Conservation (phyloP, 495 filamentous ascomycete species). For the Saxophila tyrrhenica region DNA sequence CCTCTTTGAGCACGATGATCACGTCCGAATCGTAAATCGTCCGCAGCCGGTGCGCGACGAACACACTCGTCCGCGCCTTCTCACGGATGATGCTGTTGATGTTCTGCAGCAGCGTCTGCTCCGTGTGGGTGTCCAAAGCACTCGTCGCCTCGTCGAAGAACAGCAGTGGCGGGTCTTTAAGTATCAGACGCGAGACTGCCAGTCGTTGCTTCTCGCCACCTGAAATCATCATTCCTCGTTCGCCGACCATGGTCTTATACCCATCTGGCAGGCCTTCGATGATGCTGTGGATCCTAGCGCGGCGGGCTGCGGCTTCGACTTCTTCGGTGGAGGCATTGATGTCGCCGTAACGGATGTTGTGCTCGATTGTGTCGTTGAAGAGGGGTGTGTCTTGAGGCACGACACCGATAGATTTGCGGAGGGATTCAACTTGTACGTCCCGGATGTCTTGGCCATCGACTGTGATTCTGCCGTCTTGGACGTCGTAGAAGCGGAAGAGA, state of each 20-base stretch:
- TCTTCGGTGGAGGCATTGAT: constrained; percentile 63
- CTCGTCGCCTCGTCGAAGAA: constrained; percentile 99
- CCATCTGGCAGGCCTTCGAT: constrained; percentile 68
- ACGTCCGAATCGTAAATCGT: constrained; percentile 87
- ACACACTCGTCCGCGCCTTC: constrained; percentile 80
- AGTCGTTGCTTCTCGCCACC: constrained; percentile 90
- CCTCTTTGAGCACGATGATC: constrained; percentile 83
- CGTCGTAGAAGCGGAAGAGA: constrained; percentile 89
- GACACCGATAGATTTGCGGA: constrained; percentile 81
- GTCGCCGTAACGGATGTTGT: constrained; percentile 93
- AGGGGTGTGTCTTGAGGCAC: constrained; percentile 95
- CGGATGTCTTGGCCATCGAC: constrained; percentile 91
- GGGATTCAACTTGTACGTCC: constrained; percentile 65
- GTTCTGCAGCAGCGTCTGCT: constrained; percentile 80
- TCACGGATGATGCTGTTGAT: constrained; percentile 90
- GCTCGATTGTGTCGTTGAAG: constrained; percentile 89
- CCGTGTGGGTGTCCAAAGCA: constrained; percentile 90
- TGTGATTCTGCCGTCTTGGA: constrained; percentile 73
- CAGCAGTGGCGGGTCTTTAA: constrained; percentile 84
- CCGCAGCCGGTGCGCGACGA: constrained; percentile 81
- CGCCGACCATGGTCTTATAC: constrained; percentile 86
- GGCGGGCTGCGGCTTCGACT: constrained; percentile 62
- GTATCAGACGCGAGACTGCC: constrained; percentile 70
- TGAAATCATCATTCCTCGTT: constrained; percentile 96
- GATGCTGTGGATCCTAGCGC: constrained; percentile 75